Conservation (phyloP, 345 rosid genomes). For the Capsella bursapastoris region DNA sequence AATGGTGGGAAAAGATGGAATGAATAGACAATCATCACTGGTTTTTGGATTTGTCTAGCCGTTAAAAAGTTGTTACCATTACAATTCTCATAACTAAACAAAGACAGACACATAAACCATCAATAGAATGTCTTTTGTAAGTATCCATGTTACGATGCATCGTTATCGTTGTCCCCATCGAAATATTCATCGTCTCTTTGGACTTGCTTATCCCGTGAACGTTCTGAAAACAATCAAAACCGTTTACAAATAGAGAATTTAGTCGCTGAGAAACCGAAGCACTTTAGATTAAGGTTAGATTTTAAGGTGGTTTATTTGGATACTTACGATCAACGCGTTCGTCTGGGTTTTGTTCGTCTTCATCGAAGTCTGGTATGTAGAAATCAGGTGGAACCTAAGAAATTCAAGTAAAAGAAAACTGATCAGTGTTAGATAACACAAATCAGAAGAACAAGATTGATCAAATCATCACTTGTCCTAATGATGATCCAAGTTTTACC, state of each 20-base stretch:
- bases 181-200: constrained; percentile 92
- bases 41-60: background rate
- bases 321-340: constrained; percentile 87
- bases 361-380: constrained; percentile 89
- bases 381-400: constrained; percentile 94
- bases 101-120: background rate
- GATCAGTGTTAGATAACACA: constrained; percentile 8
- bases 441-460: background rate
- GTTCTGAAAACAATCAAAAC: constrained; percentile 58
- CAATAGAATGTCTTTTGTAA: background rate
- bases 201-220: constrained; percentile 81
- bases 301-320: background rate
- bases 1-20: background rate
- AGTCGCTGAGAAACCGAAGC: background rate
- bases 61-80: constrained; percentile 1
- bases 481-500: constrained; percentile 51
- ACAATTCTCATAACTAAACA: background rate
- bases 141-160: constrained; percentile 54
- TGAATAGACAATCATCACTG: background rate
- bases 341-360: constrained; percentile 89
- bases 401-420: background rate
- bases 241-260: background rate
- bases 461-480: background rate
- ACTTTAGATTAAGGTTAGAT: background rate
- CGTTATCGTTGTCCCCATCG: constrained; percentile 86